Evolutionary conservation across 2,329 filamentous ascomycete genomes (phyloP).

Genomic region (Colletotrichum echinochloae): DNA sequence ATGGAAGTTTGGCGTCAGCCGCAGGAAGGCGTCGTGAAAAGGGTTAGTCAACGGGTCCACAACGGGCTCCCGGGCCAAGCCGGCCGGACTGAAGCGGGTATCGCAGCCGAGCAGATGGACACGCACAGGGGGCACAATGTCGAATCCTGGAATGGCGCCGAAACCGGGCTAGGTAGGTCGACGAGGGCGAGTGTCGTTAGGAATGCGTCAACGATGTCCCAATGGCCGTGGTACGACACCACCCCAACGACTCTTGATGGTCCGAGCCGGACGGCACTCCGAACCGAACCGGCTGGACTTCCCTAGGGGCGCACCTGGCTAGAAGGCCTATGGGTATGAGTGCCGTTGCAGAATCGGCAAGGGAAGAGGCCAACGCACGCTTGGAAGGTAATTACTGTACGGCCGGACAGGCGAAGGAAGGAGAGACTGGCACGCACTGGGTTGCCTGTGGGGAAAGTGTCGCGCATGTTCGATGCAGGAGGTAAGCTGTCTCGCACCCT

Average conservation of each 20-base stretch:
- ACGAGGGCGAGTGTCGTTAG: background rate
- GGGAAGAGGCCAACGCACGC: background rate
- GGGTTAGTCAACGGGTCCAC: slow-evolving; percentile 17
- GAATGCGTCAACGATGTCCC: slow-evolving; percentile 13
- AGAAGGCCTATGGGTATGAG: background rate
- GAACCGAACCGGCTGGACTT: slow-evolving; percentile 11
- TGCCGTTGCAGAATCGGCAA: slow-evolving; percentile 5
- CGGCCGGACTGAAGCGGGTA: slow-evolving; percentile 19
- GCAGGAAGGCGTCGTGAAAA: slow-evolving; percentile 4
- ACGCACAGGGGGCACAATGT: background rate
- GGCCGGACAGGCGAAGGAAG: background rate
- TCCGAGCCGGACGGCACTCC: slow-evolving; percentile 24
- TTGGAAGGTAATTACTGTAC: too few species aligned
- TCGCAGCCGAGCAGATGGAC: slow-evolving; percentile 4
- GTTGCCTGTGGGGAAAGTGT: background rate
- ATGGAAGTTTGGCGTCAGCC: background rate
- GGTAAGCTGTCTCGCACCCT: background rate
- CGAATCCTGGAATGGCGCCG: slow-evolving; percentile 8
- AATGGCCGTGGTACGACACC: background rate
- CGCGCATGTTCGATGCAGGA: slow-evolving; percentile 6
- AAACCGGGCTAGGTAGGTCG: slow-evolving; percentile 8
- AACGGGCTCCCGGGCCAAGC: slow-evolving; percentile 26
- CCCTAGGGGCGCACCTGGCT: too few species aligned
- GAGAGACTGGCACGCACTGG: background rate
- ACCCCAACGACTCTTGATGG: slow-evolving; percentile 4